Base-by-base conservation (phyloP, 768 basidiomycete genomes). In the Coprinopsis sp. region DNA sequence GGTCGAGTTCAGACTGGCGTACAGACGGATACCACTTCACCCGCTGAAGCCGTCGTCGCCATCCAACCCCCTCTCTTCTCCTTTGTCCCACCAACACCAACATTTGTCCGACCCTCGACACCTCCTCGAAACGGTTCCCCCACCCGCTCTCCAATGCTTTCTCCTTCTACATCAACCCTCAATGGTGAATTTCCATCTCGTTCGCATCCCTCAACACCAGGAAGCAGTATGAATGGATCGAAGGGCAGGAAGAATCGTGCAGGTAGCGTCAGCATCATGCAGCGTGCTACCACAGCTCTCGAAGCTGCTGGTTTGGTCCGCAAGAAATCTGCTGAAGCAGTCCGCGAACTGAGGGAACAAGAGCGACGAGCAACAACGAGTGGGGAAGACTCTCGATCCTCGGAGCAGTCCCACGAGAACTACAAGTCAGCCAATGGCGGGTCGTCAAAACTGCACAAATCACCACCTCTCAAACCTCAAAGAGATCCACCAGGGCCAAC, bases 261-360 rank as follows among this genome's bases (percentile, higher is more conserved):
- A 2, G 88, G 91, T 5, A 95, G 93, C 48, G 89, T 98, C 42
- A 93, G 86, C 57, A 96, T 98, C 63, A 89, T 98, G 78, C 94
- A 97, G 57, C 81, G 93, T 21, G 93, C 91, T 0, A 94, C 92
- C 2, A 95, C 91, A 1, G 91, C 87, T 1, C 73, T 92, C 21
- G 89, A 91, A 61, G 91, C 88, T 8, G 87, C 85, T 11, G 87
- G 90, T 2, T 65, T 94, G 8, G 87, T 91, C 37, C 69, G 84
- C 50, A 91, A 92, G 67, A 91, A 87, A 64, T 87, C 84, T 3
- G 66, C 78, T 0, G 91, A 92, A 60, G 84, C 70, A 5, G 79
- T 91, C 8, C 73, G 72, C 49, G 84, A 84, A n/a, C n/a, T n/a
- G n/a, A n/a, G n/a, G 33, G 79, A 82, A 19, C 40, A 28, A 31